Conservation (phyloP, 2,329 filamentous ascomycete species). For the Hypoxylon sp. region DNA sequence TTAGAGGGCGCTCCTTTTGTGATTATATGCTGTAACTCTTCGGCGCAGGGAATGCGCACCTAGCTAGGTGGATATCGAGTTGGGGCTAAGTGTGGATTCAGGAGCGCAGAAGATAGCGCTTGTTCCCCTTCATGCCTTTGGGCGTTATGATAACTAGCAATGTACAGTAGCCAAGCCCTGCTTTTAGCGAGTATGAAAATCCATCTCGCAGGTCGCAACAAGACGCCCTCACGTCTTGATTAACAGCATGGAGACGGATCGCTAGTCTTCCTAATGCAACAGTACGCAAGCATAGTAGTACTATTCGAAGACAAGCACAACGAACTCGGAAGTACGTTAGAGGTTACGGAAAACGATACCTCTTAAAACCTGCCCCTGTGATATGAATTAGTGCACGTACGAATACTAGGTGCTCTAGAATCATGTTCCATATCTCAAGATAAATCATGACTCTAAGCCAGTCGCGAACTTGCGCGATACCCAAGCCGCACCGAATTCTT, state of each 20-base stretch:
- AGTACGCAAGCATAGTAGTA: not conserved
- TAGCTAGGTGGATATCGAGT: not conserved
- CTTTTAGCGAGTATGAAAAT: not conserved
- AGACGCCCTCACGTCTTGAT: not conserved
- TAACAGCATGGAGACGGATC: not conserved
- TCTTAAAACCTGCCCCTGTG: slow-evolving; percentile 1
- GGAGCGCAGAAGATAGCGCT: not conserved
- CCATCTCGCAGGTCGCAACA: not conserved
- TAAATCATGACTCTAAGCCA: slow-evolving; percentile 52
- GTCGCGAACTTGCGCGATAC: slow-evolving; percentile 77
- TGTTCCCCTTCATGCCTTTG: not conserved
- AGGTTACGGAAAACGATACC: not conserved
- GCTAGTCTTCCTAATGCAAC: not conserved
- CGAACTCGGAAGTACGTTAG: not conserved
- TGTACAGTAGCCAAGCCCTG: not conserved
- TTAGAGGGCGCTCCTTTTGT: not conserved
- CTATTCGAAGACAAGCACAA: not conserved
- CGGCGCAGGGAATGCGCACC: not conserved
- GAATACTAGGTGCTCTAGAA: not conserved
- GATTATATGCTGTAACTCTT: not conserved
- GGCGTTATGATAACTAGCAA: not conserved
- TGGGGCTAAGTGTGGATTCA: not conserved
- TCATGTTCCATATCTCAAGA: not conserved
- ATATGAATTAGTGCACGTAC: slow-evolving; percentile 19
- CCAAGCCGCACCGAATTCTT: slow-evolving; percentile 85